phyloP scores from a whole-genome alignment of 2,329 filamentous ascomycete genomes.

The Colletotrichum sp. region DNA sequence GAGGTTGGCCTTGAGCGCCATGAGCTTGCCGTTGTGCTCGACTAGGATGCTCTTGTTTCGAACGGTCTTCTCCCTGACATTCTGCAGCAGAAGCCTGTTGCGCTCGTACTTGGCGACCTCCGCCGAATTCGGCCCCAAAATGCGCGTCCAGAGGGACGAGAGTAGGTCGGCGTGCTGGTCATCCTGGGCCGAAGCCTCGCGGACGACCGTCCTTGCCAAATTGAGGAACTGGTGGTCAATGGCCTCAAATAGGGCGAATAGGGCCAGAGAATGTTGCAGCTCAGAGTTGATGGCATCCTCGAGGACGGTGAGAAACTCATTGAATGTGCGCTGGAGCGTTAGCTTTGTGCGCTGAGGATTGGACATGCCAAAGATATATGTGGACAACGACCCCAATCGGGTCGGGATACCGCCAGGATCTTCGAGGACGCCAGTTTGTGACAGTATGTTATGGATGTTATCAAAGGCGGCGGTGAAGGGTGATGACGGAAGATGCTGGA shows the following conservation, averaged over 20 bases:
- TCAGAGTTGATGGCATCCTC: constrained; percentile 90
- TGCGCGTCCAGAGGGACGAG: constrained; percentile 82
- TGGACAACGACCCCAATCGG: constrained; percentile 70
- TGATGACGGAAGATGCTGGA: constrained; percentile 66
- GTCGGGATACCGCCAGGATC: constrained; percentile 64
- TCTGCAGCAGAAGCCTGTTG: constrained; percentile 80
- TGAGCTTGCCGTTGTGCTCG: constrained; percentile 83
- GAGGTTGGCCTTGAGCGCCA: constrained; percentile 84
- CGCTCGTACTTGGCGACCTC: constrained; percentile 90
- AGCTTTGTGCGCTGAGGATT: constrained; percentile 80
- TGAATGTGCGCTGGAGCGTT: constrained; percentile 85
- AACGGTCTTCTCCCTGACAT: constrained; percentile 82
- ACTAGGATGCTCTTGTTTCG: constrained; percentile 86
- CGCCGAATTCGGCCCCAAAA: constrained; percentile 77
- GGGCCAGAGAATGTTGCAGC: constrained; percentile 76
- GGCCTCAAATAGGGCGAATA: constrained; percentile 89
- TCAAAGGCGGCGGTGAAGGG: constrained; percentile 76
- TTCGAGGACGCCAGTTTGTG: constrained; percentile 65
- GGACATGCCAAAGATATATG: constrained; percentile 78
- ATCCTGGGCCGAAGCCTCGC: constrained; percentile 83
- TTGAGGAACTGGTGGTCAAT: constrained; percentile 92
- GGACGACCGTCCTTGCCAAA: constrained; percentile 82
- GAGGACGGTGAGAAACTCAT: constrained; percentile 83
- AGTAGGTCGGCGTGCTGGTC: constrained; percentile 82
- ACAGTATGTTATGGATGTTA: constrained; percentile 82